Conservation (phyloP, 257 asterid species). For the Galeopsis tetrahit region DNA sequence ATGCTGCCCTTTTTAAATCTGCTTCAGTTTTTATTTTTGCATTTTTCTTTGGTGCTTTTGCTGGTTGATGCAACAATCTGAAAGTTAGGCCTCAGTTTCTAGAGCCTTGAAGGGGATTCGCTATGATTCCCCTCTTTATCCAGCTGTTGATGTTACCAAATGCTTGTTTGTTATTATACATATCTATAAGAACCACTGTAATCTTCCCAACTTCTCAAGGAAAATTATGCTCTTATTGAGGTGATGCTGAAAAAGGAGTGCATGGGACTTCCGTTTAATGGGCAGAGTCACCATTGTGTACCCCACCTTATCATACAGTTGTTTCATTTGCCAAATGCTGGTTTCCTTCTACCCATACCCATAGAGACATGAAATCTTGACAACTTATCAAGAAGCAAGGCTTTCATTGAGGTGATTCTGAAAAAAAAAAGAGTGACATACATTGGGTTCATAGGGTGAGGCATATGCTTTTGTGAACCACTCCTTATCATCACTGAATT, state of each 20-base stretch:
- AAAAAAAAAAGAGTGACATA: neutral
- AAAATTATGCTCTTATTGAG: constrained; percentile 4
- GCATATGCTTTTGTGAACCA: constrained; percentile 10
- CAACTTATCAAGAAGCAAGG: neutral
- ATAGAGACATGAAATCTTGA: neutral
- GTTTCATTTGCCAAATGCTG: constrained; percentile 1
- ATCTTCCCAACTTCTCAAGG: neutral
- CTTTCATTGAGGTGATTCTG: neutral
- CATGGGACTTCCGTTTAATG: neutral
- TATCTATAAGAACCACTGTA: neutral
- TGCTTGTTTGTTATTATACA: neutral
- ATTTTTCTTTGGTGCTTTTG: constrained; percentile 17
- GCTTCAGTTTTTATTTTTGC: constrained; percentile 2
- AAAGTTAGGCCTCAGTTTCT: constrained; percentile 18
- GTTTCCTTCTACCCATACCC: neutral
- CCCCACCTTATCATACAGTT: neutral
- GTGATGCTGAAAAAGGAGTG: neutral
- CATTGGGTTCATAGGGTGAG: neutral
- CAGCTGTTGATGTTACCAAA: neutral
- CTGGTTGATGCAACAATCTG: constrained; percentile 21
- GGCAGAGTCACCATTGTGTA: neutral
- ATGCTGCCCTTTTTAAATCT: neutral
- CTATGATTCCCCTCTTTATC: neutral
- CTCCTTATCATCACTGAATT: neutral
- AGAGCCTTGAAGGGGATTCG: neutral